Evolutionary conservation across 371 early-diverging fungal genomes (phyloP).

Genomic region (Circinella minor): DNA sequence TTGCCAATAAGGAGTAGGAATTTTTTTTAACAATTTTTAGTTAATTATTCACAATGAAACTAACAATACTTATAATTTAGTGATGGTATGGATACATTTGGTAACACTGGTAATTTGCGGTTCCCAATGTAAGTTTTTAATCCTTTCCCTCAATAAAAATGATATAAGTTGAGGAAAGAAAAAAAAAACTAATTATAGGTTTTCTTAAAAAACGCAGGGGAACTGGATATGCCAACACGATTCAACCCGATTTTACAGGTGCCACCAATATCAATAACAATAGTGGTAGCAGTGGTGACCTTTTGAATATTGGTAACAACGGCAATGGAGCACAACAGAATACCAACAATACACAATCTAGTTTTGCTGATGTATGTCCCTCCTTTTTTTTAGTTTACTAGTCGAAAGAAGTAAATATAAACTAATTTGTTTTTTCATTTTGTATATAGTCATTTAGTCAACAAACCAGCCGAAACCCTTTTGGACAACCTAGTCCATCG

Average conservation of each 20-base stretch:
- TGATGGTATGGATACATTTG: slow-evolving; percentile 59
- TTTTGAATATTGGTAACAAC: slow-evolving; percentile 11
- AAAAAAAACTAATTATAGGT: not conserved
- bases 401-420: too few relatives aligned
- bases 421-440: too few relatives aligned
- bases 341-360: not conserved
- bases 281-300: slow-evolving; percentile 4
- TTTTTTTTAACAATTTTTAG: not conserved
- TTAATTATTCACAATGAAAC: too few relatives aligned
- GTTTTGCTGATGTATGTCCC: slow-evolving; percentile 11
- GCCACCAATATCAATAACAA: not conserved
- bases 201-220: slow-evolving; percentile 24
- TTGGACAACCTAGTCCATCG: slow-evolving; percentile 31
- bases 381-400: not conserved
- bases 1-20: slow-evolving; percentile 27
- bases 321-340: not conserved
- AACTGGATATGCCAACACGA: slow-evolving; percentile 38
- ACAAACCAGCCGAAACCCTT: slow-evolving; percentile 44
- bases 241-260: slow-evolving; percentile 22
- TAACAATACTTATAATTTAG: slow-evolving; percentile 15
- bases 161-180: not conserved
- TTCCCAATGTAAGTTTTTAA: slow-evolving; percentile 40
- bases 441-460: slow-evolving; percentile 30
- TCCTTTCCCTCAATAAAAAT: not conserved
- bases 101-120: slow-evolving; percentile 56